Base-by-base conservation (phyloP, 2,329 filamentous ascomycete species). In the Colletotrichum graminicola region DNA sequence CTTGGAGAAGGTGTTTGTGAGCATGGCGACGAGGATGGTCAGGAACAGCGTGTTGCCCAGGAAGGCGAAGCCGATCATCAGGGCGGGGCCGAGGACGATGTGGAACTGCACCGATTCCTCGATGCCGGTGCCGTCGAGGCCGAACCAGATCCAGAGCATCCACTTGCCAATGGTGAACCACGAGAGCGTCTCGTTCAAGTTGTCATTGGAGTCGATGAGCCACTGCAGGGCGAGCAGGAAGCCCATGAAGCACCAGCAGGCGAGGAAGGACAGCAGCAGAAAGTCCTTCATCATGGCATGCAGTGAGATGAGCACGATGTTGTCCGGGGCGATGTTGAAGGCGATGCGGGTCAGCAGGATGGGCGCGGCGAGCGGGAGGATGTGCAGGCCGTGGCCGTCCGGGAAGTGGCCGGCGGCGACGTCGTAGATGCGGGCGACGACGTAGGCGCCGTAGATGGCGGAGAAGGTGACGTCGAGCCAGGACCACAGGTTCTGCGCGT, bases 101-200 rank as follows among this genome's bases (percentile, higher is more conserved):
- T 94, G 91, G 79, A 93, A 91, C 56, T 90, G 86, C 11, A 81
- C 81, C 2, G 83, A 83, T 70, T 84, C 82, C 69, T 86, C 83
- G 56, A 87, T 87, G 14, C 85, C 85, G 5, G 86, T 87, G 29
- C 85, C 92, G 72, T 93, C 92, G 1, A 94, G 87, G 1, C 92
- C 92, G 75, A 94, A 94, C 92, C 92, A 94, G 75, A 94, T 92
- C 90, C 90, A 93, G 3, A 94, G 84, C 86, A 94, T 92, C 92
- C 92, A 94, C 79, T 93, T 93, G 41, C 87, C 87, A 61, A 93
- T 91, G 0, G 90, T 91, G 39, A 80, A 78, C 82, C 82, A 84
- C 47, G 76, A 78, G 2, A 81, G 80, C 29, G 77, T 74, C 71
- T 80, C 70, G 69, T 78, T 71, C 21, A 73, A 73, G 39, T 75